Conservation (phyloP, 495 filamentous ascomycete genomes). For the Penicillium turbatum region DNA sequence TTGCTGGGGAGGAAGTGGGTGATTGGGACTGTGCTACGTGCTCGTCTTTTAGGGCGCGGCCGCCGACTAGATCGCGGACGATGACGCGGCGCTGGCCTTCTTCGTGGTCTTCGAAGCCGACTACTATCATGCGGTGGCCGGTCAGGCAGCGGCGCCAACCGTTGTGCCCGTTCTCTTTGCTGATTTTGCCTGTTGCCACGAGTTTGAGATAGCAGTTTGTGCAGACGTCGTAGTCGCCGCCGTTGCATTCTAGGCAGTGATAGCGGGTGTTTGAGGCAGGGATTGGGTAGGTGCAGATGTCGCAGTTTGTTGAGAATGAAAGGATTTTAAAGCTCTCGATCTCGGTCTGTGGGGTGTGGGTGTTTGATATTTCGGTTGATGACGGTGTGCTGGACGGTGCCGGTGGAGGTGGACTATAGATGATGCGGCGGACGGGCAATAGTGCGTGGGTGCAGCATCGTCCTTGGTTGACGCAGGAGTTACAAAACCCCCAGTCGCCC, state of each 20-base stretch:
- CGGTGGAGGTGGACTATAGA: slow-evolving; percentile 20
- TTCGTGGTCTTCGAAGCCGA: slow-evolving; percentile 61
- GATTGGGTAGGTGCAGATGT: slow-evolving; percentile 68
- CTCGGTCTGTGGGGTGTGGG: slow-evolving; percentile 26
- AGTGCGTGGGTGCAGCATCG: slow-evolving; percentile 73
- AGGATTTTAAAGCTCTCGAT: slow-evolving; percentile 52
- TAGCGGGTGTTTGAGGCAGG: slow-evolving; percentile 62
- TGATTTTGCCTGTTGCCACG: slow-evolving; percentile 56
- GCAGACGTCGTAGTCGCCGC: slow-evolving; percentile 83
- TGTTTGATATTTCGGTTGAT: slow-evolving; percentile 21
- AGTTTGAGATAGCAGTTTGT: slow-evolving; percentile 66
- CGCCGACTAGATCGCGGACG: slow-evolving; percentile 68
- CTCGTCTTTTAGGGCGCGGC: slow-evolving; percentile 56
- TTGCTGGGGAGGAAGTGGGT: slow-evolving; percentile 15
- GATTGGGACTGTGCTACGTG: slow-evolving; percentile 21
- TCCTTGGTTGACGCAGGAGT: slow-evolving; percentile 71
- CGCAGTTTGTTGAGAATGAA: slow-evolving; percentile 65
- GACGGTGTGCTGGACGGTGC: slow-evolving; percentile 11
- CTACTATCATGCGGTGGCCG: slow-evolving; percentile 82
- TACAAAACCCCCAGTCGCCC: slow-evolving; percentile 90
- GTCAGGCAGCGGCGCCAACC: slow-evolving; percentile 77
- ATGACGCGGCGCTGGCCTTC: slow-evolving; percentile 55
- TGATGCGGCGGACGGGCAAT: slow-evolving; percentile 56
- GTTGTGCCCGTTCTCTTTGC: slow-evolving; percentile 64
- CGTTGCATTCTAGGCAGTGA: slow-evolving; percentile 66